Percentiles rank a stretch among this genome's conserved stretches.
Conservation (phyloP, 306 rosid genomes). For the Vicia faba region DNA sequence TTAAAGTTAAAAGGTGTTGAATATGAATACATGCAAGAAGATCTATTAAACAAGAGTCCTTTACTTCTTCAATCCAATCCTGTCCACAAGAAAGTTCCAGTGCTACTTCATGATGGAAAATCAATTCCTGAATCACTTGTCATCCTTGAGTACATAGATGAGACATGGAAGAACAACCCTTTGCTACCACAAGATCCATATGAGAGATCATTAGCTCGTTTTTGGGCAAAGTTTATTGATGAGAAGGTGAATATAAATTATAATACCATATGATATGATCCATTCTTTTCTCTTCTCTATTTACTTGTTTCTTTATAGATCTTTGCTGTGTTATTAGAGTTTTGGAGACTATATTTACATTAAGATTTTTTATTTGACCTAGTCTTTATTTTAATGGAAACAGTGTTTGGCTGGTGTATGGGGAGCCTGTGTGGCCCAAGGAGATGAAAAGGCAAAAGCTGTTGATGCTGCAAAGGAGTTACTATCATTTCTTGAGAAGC, state of each 20-base stretch:
- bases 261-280: background rate
- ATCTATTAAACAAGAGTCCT: background rate
- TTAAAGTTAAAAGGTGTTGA: background rate
- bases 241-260: background rate
- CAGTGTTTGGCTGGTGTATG: background rate
- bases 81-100: slow-evolving; percentile 2
- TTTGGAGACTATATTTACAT: too few relatives aligned
- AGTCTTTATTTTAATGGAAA: background rate
- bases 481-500: slow-evolving; percentile 49
- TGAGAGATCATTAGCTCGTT: background rate
- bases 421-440: background rate
- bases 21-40: slow-evolving; percentile 6
- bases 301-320: background rate
- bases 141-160: slow-evolving; percentile 5
- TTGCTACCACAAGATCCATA: background rate
- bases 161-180: slow-evolving; percentile 1
- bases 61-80: background rate
- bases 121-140: slow-evolving; percentile 7
- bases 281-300: background rate
- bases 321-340: background rate
- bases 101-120: background rate
- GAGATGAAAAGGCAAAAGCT: slow-evolving; percentile 42
- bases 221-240: slow-evolving; percentile 6
- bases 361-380: background rate
- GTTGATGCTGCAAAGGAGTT: slow-evolving; percentile 39